Percentiles rank a stretch among this genome's conserved stretches.
Conservation (phyloP, 108 stramenopile species). For the Nannochloropsis salina region DNA sequence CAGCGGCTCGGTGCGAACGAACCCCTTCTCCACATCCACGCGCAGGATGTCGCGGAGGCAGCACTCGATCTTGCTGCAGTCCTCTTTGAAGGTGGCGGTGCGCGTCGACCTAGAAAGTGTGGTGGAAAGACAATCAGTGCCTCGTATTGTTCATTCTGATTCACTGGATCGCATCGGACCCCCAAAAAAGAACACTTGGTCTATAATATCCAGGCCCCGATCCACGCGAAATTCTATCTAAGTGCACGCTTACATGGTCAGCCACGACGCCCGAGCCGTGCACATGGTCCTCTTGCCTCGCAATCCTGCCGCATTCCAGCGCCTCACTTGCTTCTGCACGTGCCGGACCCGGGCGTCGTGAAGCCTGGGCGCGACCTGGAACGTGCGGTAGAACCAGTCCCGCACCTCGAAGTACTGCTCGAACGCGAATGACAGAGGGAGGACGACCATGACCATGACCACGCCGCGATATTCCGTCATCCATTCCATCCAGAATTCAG, state of each 20-base stretch:
- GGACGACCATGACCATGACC: constrained; percentile 7
- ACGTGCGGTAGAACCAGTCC: constrained; percentile 24
- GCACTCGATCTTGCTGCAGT: neutral
- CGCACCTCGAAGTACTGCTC: constrained; percentile 18
- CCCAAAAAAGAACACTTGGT: too few relatives aligned
- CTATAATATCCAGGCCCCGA: too few relatives aligned
- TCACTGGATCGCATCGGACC: too few relatives aligned
- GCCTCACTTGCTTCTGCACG: constrained; percentile 11
- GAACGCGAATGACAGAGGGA: constrained; percentile 12
- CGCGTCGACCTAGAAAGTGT: neutral
- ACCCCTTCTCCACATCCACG: constrained; percentile 16
- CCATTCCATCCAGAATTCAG: neutral
- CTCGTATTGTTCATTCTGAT: too few relatives aligned
- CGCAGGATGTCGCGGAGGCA: constrained; percentile 38
- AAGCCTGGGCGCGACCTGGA: constrained; percentile 1
- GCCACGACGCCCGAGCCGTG: neutral
- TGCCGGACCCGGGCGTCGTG: constrained; percentile 10
- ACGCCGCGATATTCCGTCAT: constrained; percentile 19
- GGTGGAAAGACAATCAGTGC: too few relatives aligned
- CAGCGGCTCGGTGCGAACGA: constrained; percentile 34
- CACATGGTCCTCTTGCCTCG: constrained; percentile 18
- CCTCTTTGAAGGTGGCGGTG: constrained; percentile 20
- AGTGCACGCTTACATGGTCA: neutral
- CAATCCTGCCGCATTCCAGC: constrained; percentile 14
- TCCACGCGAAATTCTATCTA: too few relatives aligned